A percentile compares a stretch with the other conserved stretches of the same genome.
These are phyloP conservation scores for Candida sp. DNA, from an alignment of 1,139 yeast genomes.

Conservation along the genomic window DNA sequence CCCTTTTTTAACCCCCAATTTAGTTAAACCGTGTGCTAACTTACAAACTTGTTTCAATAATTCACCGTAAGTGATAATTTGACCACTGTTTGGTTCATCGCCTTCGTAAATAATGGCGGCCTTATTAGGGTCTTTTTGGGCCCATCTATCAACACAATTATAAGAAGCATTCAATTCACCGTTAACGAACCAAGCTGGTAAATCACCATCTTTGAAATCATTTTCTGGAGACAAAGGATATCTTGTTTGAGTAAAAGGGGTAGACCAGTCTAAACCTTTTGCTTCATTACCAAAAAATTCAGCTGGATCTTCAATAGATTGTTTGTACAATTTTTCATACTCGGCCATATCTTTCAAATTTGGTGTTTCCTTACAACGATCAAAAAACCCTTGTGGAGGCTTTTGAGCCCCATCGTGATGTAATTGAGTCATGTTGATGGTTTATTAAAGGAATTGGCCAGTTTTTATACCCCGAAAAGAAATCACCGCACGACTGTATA, in stretches of 20 bases:
- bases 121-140: constrained; percentile 64
- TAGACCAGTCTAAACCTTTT: constrained; percentile 59
- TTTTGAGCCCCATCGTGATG: constrained; percentile 41
- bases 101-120: constrained; percentile 80
- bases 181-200: constrained; percentile 74
- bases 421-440: constrained; percentile 11
- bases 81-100: constrained; percentile 68
- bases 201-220: constrained; percentile 62
- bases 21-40: constrained; percentile 64
- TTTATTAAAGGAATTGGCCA: background rate
- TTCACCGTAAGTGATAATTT: constrained; percentile 66
- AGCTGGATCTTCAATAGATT: constrained; percentile 66
- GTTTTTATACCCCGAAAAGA: background rate
- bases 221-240: constrained; percentile 46
- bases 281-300: constrained; percentile 67
- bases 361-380: constrained; percentile 48
- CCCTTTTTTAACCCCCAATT: constrained; percentile 72
- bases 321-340: constrained; percentile 57
- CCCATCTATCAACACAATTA: constrained; percentile 82
- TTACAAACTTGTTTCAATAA: constrained; percentile 65
- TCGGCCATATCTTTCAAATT: constrained; percentile 50
- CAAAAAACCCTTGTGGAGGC: constrained; percentile 59
- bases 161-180: constrained; percentile 77
- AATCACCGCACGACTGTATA: background rate
- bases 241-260: constrained; percentile 57